These are phyloP conservation scores for Lactarius sanguifluus DNA, from an alignment of 768 basidiomycete species.

Conservation along the genomic window DNA sequence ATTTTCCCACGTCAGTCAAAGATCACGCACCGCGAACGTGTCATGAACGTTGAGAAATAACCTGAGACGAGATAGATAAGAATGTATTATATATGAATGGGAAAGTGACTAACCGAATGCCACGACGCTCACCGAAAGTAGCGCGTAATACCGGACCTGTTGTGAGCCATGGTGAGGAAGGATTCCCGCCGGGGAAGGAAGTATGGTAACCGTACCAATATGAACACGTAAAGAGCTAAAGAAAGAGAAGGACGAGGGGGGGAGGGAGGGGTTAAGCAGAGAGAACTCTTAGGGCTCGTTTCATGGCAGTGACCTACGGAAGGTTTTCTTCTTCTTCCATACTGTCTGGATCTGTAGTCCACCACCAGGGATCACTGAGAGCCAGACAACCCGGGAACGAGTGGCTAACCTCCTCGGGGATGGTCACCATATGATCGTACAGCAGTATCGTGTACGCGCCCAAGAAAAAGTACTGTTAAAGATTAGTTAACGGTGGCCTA, in stretches of 20 bases:
- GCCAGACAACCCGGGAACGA: background rate
- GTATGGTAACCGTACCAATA: constrained; percentile 11
- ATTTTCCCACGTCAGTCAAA: background rate
- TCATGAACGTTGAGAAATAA: constrained; percentile 28
- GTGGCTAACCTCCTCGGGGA: constrained; percentile 22
- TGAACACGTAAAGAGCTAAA: constrained; percentile 27
- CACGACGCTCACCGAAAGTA: constrained; percentile 22
- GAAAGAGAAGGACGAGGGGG: background rate
- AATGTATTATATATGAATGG: background rate
- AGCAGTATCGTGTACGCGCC: constrained; percentile 22
- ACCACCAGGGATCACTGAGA: background rate
- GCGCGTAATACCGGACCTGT: constrained; percentile 28
- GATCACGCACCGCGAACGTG: constrained; percentile 26
- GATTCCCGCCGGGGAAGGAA: background rate
- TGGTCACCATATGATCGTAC: constrained; percentile 26
- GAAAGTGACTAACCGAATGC: constrained; percentile 21
- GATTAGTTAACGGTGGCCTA: background rate
- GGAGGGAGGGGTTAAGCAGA: background rate
- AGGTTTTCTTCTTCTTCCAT: constrained; percentile 30
- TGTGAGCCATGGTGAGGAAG: background rate
- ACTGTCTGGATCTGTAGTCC: constrained; percentile 23
- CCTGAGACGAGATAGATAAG: constrained; percentile 3
- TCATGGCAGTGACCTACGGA: constrained; percentile 14
- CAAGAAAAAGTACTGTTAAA: constrained; percentile 27
- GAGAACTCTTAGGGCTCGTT: background rate